phyloP scores from a whole-genome alignment of 441 rosid genomes.

The Adansonia grandidieri region DNA sequence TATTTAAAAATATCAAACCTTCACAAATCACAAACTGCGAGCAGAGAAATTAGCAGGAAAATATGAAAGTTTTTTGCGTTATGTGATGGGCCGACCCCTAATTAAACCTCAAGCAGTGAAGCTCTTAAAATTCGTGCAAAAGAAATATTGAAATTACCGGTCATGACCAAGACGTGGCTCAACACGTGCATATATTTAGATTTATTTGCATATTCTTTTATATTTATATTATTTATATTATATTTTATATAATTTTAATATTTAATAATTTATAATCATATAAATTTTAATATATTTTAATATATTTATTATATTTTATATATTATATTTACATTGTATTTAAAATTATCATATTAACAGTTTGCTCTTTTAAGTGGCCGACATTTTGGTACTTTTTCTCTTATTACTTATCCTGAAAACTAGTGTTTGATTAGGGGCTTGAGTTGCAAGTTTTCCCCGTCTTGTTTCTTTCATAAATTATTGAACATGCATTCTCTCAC shows the following conservation, averaged over 20 bases:
- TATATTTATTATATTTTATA: not conserved
- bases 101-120: slow-evolving; percentile 6
- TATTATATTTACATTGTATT: not conserved
- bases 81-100: not conserved
- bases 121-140: not conserved
- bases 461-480: slow-evolving; percentile 12
- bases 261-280: not conserved
- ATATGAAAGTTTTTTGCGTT: not conserved
- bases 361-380: not conserved
- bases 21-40: not conserved
- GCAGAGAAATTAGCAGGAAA: not conserved
- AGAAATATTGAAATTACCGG: not conserved
- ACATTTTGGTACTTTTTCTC: not conserved
- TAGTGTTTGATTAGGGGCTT: slow-evolving; percentile 4
- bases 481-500: not conserved
- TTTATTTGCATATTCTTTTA: not conserved
- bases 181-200: not conserved
- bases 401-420: not conserved
- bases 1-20: not conserved
- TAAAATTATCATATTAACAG: not conserved
- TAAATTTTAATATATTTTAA: not conserved
- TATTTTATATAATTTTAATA: not conserved
- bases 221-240: not conserved
- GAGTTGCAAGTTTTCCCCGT: slow-evolving; percentile 10
- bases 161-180: not conserved